Conservation (phyloP, 192 early-diverging fungal genomes). For the Piromyces finnis region DNA sequence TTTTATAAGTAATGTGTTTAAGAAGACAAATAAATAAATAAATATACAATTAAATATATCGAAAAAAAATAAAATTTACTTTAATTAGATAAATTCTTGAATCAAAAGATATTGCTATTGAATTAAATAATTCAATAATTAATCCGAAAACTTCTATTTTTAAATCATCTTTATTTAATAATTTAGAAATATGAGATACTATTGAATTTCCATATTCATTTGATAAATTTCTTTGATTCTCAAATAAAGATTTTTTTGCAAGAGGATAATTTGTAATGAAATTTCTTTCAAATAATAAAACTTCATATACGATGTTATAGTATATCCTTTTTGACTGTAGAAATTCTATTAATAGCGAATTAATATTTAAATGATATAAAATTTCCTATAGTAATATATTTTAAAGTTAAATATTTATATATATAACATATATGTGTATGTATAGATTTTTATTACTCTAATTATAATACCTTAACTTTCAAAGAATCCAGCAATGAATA, state of each 20-base stretch:
- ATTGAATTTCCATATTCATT: neutral
- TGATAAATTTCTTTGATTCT: neutral
- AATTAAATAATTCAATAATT: neutral
- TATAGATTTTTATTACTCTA: neutral
- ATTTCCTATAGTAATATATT: neutral
- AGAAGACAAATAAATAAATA: no score
- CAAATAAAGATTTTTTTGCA: neutral
- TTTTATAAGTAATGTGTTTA: no score
- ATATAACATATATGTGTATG: no score
- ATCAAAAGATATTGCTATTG: neutral
- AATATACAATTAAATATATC: no score
- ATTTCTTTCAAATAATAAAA: neutral
- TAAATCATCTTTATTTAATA: neutral
- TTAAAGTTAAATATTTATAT: neutral
- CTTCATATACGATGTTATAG: neutral
- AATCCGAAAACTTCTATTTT: neutral
- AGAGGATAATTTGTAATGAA: neutral
- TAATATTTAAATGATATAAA: neutral
- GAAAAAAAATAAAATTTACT: neutral
- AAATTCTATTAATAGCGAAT: neutral
- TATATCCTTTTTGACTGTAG: neutral
- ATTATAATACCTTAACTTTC: neutral
- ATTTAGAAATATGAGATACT: neutral
- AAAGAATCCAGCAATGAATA: neutral
- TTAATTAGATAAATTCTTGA: neutral